Base-by-base conservation (phyloP, 2,329 filamentous ascomycete species). In the Ilyonectria destructans region DNA sequence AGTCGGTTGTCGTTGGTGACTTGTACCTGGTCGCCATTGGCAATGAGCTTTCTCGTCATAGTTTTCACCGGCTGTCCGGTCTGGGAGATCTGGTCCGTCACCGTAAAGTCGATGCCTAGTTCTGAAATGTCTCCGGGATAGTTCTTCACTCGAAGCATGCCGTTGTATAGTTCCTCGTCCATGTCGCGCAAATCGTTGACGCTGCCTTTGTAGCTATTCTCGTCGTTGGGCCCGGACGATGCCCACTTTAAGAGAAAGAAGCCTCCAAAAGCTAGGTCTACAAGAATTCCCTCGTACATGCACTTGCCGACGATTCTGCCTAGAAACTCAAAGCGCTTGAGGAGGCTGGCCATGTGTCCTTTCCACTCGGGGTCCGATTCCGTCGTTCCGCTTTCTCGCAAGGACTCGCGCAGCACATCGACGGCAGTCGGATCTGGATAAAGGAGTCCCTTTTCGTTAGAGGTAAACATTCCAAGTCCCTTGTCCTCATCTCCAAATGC, bases 171-270 rank as follows among this genome's bases (percentile, higher is more conserved):
- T 40, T 90, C 92, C 78, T 96, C 93, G 76, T 99, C 96, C 67
- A 98, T 90, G 77, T 98, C 96, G 69, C 94, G 91, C 31, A 99
- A 85, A 77, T 99, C 96, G 79, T 99, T 98, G 76, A 99, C 88
- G 72, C 93, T 97, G n/a, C 95, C 93, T 58, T 95, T 92, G 82
- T 97, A 97, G 10, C 90, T 92, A 72, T 89, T 90, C 19, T 91
- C 86, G 37, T 90, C 90, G 37, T 83, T 84, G 17, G 79, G 76
- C 1, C 92, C 92, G 12, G 92, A 91, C 60, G 96, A 87, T 2
- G 95, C 90, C 96, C 96, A 99, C 79, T 98, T 98, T 67, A 97
- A 88, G 7, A 99, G 88, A 82, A 99, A 99, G 84, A 99, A 99
- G 0, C 93, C 92, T 1, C 96, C 95, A 84, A 99, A 99, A 58